phyloP scores from a whole-genome alignment of 495 filamentous ascomycete species.

The Hyaloscypha bicolor region DNA sequence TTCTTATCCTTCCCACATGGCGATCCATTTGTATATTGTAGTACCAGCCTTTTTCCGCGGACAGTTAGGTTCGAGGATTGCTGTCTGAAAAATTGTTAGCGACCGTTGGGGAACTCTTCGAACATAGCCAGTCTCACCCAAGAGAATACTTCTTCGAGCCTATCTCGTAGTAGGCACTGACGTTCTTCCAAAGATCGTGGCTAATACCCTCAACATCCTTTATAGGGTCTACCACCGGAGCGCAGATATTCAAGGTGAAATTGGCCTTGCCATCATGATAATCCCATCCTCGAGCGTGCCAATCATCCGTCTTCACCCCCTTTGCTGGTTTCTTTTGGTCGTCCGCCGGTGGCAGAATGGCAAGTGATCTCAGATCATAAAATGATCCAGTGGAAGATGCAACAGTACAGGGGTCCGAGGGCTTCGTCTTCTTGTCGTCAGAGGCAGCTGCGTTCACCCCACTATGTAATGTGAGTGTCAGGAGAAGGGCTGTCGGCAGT shows the following conservation, averaged over 20 bases:
- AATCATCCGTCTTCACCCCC: constrained; percentile 51
- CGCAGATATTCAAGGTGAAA: constrained; percentile 95
- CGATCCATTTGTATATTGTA: constrained; percentile 91
- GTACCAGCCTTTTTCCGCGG: constrained; percentile 84
- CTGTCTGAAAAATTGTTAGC: constrained; percentile 44
- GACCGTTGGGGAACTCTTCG: neutral
- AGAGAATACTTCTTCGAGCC: constrained; percentile 79
- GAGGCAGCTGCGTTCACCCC: constrained; percentile 38
- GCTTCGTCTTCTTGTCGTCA: constrained; percentile 36
- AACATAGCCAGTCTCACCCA: constrained; percentile 57
- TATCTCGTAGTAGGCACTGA: constrained; percentile 86
- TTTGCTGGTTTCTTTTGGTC: constrained; percentile 54
- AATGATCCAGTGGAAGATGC: constrained; percentile 73
- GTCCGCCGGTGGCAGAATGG: constrained; percentile 51
- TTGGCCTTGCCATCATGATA: constrained; percentile 74
- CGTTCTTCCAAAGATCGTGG: constrained; percentile 67
- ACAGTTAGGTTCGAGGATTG: constrained; percentile 70
- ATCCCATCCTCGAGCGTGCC: constrained; percentile 67
- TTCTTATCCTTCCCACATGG: constrained; percentile 57
- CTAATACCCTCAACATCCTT: constrained; percentile 72
- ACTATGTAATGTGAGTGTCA: constrained; percentile 36
- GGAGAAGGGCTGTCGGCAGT: constrained; percentile 33
- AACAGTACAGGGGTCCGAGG: constrained; percentile 72
- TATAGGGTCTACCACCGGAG: constrained; percentile 75
- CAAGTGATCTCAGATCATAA: constrained; percentile 85